Evolutionary conservation across 768 basidiomycete genomes (phyloP).

Genomic region (Lepiota venenata): DNA sequence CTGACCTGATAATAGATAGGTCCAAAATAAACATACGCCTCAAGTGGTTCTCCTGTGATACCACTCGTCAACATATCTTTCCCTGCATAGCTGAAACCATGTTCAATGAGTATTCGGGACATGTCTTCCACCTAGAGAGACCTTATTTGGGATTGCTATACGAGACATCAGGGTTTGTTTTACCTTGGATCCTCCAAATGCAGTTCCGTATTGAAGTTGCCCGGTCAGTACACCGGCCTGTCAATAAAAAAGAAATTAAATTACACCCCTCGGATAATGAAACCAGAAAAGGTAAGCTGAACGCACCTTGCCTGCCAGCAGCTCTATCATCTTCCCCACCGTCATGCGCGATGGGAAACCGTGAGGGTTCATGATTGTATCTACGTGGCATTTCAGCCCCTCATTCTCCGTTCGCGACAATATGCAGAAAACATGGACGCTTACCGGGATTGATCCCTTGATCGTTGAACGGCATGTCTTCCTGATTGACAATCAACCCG

Average conservation of each 20-base stretch:
- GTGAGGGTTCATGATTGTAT: constrained; percentile 99
- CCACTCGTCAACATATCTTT: constrained; percentile 99
- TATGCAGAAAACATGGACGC: constrained; percentile 19
- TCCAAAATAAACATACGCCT: constrained; percentile 98
- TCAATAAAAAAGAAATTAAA: constrained; percentile 9
- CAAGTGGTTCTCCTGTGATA: constrained; percentile 94
- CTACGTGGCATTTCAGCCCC: constrained; percentile 32
- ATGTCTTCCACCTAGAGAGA: constrained; percentile 84
- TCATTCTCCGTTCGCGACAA: not conserved
- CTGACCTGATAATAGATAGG: constrained; percentile 95
- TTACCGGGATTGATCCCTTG: constrained; percentile 90
- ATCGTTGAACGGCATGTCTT: constrained; percentile 99
- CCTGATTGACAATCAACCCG: constrained; percentile 97
- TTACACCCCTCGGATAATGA: constrained; percentile 9
- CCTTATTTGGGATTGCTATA: constrained; percentile 5
- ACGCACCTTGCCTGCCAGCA: constrained; percentile 87
- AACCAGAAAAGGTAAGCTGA: constrained; percentile 3
- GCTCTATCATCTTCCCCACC: constrained; percentile 99
- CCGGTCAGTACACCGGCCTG: constrained; percentile 91
- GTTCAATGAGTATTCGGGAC: constrained; percentile 91
- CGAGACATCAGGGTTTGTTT: constrained; percentile 9
- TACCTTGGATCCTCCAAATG: constrained; percentile 97
- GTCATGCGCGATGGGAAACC: constrained; percentile 99
- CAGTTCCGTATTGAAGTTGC: constrained; percentile 90
- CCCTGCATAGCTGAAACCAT: constrained; percentile 97